These are phyloP conservation scores for Crepidotus sp. DNA, from an alignment of 1,284 basidiomycete species.

Conservation along the genomic window DNA sequence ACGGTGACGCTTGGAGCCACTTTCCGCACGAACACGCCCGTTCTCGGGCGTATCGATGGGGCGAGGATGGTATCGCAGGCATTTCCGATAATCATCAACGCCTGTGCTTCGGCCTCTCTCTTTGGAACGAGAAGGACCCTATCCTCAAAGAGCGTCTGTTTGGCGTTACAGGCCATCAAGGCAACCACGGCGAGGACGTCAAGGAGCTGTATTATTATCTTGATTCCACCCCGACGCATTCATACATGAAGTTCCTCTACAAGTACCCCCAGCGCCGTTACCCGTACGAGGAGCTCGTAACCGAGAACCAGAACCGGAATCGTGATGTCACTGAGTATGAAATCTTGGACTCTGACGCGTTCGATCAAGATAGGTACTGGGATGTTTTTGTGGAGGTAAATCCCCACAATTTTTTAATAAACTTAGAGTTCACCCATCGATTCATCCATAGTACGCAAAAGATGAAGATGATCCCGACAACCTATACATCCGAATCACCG, in stretches of 20 bases:
- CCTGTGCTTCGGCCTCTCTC: constrained; percentile 80
- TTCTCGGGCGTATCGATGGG: constrained; percentile 95
- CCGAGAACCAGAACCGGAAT: constrained; percentile 75
- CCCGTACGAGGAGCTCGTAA: constrained; percentile 90
- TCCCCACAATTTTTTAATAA: constrained; percentile 17
- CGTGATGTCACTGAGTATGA: constrained; percentile 90
- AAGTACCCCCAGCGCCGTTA: constrained; percentile 91
- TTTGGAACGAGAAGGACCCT: constrained; percentile 94
- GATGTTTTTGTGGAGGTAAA: constrained; percentile 91
- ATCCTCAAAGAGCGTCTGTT: constrained; percentile 97
- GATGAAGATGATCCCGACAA: constrained; percentile 88
- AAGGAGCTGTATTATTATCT: constrained; percentile 99
- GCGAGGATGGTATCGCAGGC: constrained; percentile 95
- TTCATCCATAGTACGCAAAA: constrained; percentile 79
- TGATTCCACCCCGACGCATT: constrained; percentile 96
- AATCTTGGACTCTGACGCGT: constrained; percentile 85
- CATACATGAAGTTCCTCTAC: constrained; percentile 97
- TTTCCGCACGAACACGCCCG: constrained; percentile 95
- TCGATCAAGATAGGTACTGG: constrained; percentile 95
- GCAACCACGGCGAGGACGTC: constrained; percentile 94
- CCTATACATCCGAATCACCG: constrained; percentile 88
- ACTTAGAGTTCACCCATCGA: constrained; percentile 3
- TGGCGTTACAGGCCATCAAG: constrained; percentile 91
- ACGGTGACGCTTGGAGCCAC: constrained; percentile 96
- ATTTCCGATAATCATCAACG: constrained; percentile 95